A percentile compares a stretch with the other conserved stretches of the same genome.
Evolutionary conservation across 257 asterid species (phyloP).

Genomic region (Anisodus acutangulus): DNA sequence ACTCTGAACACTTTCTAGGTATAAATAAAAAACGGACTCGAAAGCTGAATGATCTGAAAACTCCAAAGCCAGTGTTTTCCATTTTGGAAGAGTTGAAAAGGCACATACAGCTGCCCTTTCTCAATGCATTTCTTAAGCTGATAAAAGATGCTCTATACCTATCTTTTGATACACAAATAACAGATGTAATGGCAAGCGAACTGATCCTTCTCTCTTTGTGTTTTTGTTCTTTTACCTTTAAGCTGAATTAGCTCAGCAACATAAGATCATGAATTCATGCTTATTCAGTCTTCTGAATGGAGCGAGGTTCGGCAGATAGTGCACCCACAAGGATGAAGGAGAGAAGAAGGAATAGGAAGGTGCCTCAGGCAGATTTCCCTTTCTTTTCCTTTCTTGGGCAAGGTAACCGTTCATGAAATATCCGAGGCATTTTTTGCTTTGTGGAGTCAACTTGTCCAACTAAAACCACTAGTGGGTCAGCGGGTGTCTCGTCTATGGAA

Average conservation of each 20-base stretch:
- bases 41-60: neutral
- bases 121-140: neutral
- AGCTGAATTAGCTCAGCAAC: neutral
- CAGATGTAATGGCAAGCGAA: neutral
- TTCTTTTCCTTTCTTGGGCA: neutral
- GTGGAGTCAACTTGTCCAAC: neutral
- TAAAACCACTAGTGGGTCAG: neutral
- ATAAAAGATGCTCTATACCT: neutral
- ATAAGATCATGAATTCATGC: neutral
- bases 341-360: neutral
- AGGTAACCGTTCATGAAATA: neutral
- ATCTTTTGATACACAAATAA: slow-evolving; percentile 3
- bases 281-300: slow-evolving; percentile 15
- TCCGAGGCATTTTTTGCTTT: neutral
- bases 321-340: slow-evolving; percentile 25
- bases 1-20: neutral
- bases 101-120: neutral
- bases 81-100: neutral
- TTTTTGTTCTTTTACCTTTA: neutral
- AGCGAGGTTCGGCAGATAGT: neutral
- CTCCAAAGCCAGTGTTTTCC: neutral
- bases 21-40: neutral
- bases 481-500: neutral
- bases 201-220: neutral
- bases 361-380: neutral